Base-by-base conservation (phyloP, 2,329 filamentous ascomycete genomes). In the Alternaria triticimaculans region DNA sequence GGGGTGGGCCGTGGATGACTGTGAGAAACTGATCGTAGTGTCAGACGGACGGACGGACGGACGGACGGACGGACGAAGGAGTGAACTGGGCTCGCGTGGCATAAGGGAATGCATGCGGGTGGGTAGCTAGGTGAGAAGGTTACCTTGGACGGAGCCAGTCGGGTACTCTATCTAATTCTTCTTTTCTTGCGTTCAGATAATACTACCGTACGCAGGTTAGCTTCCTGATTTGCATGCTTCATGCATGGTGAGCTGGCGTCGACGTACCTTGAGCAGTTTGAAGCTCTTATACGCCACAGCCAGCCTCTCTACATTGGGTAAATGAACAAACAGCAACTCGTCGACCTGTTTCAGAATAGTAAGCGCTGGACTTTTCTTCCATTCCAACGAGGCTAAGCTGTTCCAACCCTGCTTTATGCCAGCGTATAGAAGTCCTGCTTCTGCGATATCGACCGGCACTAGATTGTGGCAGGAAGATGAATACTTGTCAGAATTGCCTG, bases 271-370 rank as follows among this genome's bases (percentile, higher is more conserved):
- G n/a, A 77, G 66, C 54, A 77, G 64, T 43, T 78, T 78, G 64
- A 74, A 74, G 62, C 74, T 78, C 66, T 78, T 78, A 61, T 78
- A 78, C 26, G 71, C 65, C 11, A 65, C 63, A 10, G 74, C 75
- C 53, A 77, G 58, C 12, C 76, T 65, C 54, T 75, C 68, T 55
- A 74, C 64, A 45, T 64, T 70, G 14, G 67, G 68, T 6, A 74
- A 62, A 66, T 71, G 67, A 43, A 50, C 54, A 64, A 78, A 78
- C 20, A 77, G 63, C 28, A 75, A 65, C 51, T 74, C 66, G 62
- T 78, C 76, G 37, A 76, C 69, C 58, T 72, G 64, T 56, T 76
- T 76, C 26, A 75, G 46, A 20, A 78, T 77, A 5, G 57, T 55
- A 43, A 78, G 67, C 26, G 66, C 72, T 6, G 75, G 75, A 65